A percentile compares a stretch with the other conserved stretches of the same genome.
Conservation (phyloP, 805 yeast species). For the Kazachstania kunashirensis region DNA sequence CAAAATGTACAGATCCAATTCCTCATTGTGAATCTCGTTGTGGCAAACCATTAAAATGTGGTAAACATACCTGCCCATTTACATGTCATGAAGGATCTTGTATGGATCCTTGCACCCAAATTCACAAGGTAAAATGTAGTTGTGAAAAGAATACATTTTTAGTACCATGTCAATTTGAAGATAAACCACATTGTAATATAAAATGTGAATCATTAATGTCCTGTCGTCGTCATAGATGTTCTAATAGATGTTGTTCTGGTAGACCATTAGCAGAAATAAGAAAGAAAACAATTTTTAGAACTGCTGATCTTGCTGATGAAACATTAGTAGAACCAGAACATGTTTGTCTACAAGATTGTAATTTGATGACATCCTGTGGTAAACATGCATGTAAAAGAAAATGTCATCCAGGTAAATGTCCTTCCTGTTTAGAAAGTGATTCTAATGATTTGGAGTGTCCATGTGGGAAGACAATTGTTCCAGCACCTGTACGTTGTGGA, state of each 20-base stretch:
- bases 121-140: constrained; percentile 44
- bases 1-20: constrained; percentile 62
- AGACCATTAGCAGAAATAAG: constrained; percentile 47
- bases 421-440: constrained; percentile 72
- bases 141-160: constrained; percentile 51
- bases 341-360: constrained; percentile 60
- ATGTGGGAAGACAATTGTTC: constrained; percentile 69
- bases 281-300: constrained; percentile 35
- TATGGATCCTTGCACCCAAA: constrained; percentile 50
- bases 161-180: constrained; percentile 56
- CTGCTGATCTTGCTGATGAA: constrained; percentile 36
- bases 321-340: constrained; percentile 64
- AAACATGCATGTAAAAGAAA: constrained; percentile 58
- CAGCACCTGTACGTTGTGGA: constrained; percentile 84
- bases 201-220: constrained; percentile 67
- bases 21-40: constrained; percentile 67
- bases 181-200: constrained; percentile 52
- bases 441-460: constrained; percentile 69
- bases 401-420: constrained; percentile 75
- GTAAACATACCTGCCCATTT: constrained; percentile 56
- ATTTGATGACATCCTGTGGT: constrained; percentile 52
- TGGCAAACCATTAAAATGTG: constrained; percentile 57
- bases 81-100: constrained; percentile 75
- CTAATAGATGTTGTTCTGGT: constrained; percentile 55
- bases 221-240: constrained; percentile 76